A percentile compares a stretch with the other conserved stretches of the same genome.
These are phyloP conservation scores for Obelidium mucronatum DNA, from an alignment of 192 early-diverging fungal species.

Conservation along the genomic window DNA sequence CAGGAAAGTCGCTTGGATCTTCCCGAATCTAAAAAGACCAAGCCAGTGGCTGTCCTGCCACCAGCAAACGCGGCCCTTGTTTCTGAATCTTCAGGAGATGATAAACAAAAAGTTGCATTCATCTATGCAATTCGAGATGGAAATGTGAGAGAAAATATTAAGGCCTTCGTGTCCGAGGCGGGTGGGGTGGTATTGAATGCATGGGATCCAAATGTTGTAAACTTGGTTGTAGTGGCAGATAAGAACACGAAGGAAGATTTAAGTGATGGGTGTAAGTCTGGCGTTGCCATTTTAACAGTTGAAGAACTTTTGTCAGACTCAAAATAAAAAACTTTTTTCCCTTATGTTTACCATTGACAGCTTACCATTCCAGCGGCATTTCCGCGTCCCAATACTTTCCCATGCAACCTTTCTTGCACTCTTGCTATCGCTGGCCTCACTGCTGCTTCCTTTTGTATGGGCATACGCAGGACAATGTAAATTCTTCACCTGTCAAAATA, in stretches of 20 bases:
- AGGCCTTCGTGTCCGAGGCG: neutral
- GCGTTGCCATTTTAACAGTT: neutral
- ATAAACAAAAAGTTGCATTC: constrained; percentile 1
- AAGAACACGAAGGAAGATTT: constrained; percentile 11
- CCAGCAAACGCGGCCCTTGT: neutral
- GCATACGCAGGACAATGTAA: constrained; percentile 44
- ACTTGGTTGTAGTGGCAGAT: constrained; percentile 12
- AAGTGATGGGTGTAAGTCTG: constrained; percentile 18
- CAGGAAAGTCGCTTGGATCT: neutral
- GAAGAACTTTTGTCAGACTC: constrained; percentile 4
- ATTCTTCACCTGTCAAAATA: neutral
- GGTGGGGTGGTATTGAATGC: constrained; percentile 10
- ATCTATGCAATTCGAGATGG: constrained; percentile 6
- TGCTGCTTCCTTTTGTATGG: constrained; percentile 43
- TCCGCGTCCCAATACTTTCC: constrained; percentile 34
- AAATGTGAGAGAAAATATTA: neutral
- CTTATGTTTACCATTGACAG: constrained; percentile 37
- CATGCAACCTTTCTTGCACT: constrained; percentile 32
- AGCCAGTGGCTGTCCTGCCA: neutral
- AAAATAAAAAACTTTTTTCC: neutral
- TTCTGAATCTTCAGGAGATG: neutral
- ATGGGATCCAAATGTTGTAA: constrained; percentile 24
- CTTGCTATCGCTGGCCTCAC: neutral
- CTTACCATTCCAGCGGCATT: constrained; percentile 43
- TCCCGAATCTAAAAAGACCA: neutral